Base-by-base conservation (phyloP, 305 asterid genomes). In the Stenogyne calaminthoides region DNA sequence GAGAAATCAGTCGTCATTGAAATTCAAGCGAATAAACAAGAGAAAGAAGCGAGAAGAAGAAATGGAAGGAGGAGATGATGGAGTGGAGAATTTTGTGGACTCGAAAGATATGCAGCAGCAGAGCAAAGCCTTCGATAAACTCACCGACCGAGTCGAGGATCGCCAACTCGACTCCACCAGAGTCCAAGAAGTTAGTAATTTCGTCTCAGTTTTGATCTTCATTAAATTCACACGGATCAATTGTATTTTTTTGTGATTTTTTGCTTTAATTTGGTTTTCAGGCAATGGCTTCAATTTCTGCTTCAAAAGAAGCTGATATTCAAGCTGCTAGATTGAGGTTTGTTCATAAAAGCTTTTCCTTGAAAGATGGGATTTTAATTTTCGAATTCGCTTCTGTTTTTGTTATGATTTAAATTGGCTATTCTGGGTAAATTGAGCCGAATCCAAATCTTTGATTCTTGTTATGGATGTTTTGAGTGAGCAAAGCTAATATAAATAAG, bases 101-200 rank as follows among this genome's bases (percentile, higher is more conserved):
- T 93, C 98, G 0, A 93, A 93, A 80, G 98, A 91, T 77, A 74
- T 88, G 81, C 97, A 91, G 83, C 96, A 94, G 88, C 97, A 95
- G 87, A 92, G 87, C 85, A 95, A 95, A 79, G 99, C 98, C 8
- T 77, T 94, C 54, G 98, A 94, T 75, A 94, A 94, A 76, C 98
- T 94, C 54, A 92, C 99, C 20, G 98, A 94, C 76, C 96, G 95
- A 72, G 99, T 94, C 65, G 99, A 94, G 87, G 99, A 94, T 86
- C 98, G 98, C 68, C 98, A 94, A 77, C 98, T 91, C 67, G 93
- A 94, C 77, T 94, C 99, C 9, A 92, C 96, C 58, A 85, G 99
- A 73, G 99, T 94, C 67, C 99, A 94, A 80, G 92, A 91, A 85
- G 95, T 91, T 49, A 46, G 79, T 72, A 11, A 16, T 34, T 65